Conservation (phyloP, 768 basidiomycete genomes). For the Boletellus emodensis region DNA sequence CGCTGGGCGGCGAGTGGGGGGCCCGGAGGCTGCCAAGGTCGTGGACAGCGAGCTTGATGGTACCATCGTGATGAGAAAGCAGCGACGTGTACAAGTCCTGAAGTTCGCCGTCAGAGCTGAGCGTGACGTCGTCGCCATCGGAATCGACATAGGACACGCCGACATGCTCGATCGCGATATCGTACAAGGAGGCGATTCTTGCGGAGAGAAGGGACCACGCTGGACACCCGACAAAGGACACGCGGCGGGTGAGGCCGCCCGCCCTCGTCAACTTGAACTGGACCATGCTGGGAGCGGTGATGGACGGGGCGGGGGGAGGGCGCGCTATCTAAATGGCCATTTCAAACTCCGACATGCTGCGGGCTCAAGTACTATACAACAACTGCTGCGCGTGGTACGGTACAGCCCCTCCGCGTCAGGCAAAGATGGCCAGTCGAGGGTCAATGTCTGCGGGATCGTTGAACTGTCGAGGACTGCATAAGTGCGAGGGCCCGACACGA, state of each 20-base stretch:
- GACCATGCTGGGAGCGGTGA: slow-evolving; percentile 41
- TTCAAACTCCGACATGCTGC: slow-evolving; percentile 47
- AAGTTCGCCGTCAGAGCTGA: slow-evolving; percentile 76
- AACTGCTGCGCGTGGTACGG: too few species aligned
- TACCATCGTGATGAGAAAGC: slow-evolving; percentile 15
- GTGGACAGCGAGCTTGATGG: slow-evolving; percentile 59
- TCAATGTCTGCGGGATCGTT: slow-evolving; percentile 72
- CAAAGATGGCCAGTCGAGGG: slow-evolving; percentile 64
- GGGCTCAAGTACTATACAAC: not conserved
- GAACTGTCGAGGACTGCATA: slow-evolving; percentile 37
- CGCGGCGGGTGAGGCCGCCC: slow-evolving; percentile 56
- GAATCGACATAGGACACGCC: slow-evolving; percentile 69
- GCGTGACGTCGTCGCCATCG: slow-evolving; percentile 73
- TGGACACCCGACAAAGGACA: slow-evolving; percentile 49
- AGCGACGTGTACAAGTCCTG: slow-evolving; percentile 57
- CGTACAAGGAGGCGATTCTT: slow-evolving; percentile 51
- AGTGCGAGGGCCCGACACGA: not conserved
- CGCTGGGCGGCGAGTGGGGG: slow-evolving; percentile 30
- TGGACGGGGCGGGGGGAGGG: not conserved
- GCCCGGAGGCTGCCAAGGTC: slow-evolving; percentile 45
- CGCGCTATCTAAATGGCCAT: slow-evolving; percentile 12
- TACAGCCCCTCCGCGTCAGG: slow-evolving; percentile 34
- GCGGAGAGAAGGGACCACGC: slow-evolving; percentile 54
- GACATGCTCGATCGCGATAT: slow-evolving; percentile 53
- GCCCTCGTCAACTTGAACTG: slow-evolving; percentile 65